Percentiles rank a stretch among this genome's conserved stretches.
Conservation (phyloP, 2,329 filamentous ascomycete species). For the Coleophoma eucalyptorum region DNA sequence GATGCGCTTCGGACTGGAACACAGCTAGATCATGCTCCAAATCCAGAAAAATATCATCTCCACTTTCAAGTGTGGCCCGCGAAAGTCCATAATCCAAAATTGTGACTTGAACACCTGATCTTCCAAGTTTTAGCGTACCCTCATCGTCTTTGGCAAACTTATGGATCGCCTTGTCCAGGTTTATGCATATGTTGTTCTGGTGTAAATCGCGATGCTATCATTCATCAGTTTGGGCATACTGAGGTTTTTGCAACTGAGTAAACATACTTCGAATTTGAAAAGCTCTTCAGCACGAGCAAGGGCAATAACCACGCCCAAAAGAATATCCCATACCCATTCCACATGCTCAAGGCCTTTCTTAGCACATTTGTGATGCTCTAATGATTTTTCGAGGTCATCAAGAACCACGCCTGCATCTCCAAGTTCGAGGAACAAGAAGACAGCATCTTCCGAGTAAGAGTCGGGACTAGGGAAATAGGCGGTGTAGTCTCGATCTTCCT, state of each 20-base stretch:
- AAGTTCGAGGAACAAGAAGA: constrained; percentile 58
- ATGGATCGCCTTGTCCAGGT: not conserved
- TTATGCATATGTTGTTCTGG: constrained; percentile 60
- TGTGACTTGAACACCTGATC: constrained; percentile 59
- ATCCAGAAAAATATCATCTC: constrained; percentile 47
- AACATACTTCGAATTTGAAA: constrained; percentile 52
- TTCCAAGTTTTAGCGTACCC: constrained; percentile 43
- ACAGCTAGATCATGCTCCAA: constrained; percentile 56
- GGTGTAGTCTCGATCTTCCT: constrained; percentile 39
- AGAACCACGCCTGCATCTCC: constrained; percentile 59
- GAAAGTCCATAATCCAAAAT: constrained; percentile 65
- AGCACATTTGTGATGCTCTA: not conserved
- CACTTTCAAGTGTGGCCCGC: constrained; percentile 43
- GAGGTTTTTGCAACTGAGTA: not conserved
- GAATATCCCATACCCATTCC: constrained; percentile 59
- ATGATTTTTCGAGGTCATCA: constrained; percentile 46
- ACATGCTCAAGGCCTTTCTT: constrained; percentile 32
- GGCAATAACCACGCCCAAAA: constrained; percentile 56
- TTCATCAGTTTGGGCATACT: not conserved
- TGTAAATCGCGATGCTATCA: constrained; percentile 60
- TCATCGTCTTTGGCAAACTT: constrained; percentile 1
- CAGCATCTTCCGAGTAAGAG: constrained; percentile 52
- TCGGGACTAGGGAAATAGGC: constrained; percentile 57
- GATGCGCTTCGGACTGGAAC: constrained; percentile 56
- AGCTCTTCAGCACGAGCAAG: constrained; percentile 55